These are phyloP conservation scores for Auriculariales sp. DNA, from an alignment of 768 basidiomycete species.

Conservation along the genomic window DNA sequence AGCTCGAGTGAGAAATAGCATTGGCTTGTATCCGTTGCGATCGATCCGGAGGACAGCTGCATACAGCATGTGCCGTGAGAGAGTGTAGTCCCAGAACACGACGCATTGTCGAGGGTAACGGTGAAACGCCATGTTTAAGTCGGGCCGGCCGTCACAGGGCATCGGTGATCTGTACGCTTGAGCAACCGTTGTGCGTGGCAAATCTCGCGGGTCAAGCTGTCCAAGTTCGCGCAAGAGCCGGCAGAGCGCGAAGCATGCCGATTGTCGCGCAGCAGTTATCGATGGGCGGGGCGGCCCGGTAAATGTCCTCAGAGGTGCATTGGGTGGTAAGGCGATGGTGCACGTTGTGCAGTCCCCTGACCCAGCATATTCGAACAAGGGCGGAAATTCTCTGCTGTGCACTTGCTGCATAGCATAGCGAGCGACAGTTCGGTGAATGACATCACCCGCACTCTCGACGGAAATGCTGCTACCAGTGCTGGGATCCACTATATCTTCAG, in stretches of 20 bases:
- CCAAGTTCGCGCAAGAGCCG: conserved; percentile 32
- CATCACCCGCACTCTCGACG: conserved; percentile 39
- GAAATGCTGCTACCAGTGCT: conserved; percentile 45
- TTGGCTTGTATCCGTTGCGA: conserved; percentile 22
- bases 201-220: conserved; percentile 32
- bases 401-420: not conserved
- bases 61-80: conserved; percentile 25
- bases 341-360: conserved; percentile 24
- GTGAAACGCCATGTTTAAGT: conserved; percentile 1
- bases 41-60: conserved; percentile 36
- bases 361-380: conserved; percentile 26
- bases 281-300: conserved; percentile 31
- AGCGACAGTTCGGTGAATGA: conserved; percentile 38
- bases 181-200: too few species aligned
- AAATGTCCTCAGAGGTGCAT: conserved; percentile 25
- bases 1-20: conserved; percentile 50
- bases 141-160: not conserved
- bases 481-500: conserved; percentile 40
- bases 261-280: conserved; percentile 38
- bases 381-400: conserved; percentile 6
- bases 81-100: not conserved
- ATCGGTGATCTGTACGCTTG: too few species aligned
- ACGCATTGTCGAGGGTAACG: not conserved
- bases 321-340: conserved; percentile 31
- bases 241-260: conserved; percentile 46